phyloP scores from a whole-genome alignment of 106 monocot species.

The Triglochin maritima region DNA sequence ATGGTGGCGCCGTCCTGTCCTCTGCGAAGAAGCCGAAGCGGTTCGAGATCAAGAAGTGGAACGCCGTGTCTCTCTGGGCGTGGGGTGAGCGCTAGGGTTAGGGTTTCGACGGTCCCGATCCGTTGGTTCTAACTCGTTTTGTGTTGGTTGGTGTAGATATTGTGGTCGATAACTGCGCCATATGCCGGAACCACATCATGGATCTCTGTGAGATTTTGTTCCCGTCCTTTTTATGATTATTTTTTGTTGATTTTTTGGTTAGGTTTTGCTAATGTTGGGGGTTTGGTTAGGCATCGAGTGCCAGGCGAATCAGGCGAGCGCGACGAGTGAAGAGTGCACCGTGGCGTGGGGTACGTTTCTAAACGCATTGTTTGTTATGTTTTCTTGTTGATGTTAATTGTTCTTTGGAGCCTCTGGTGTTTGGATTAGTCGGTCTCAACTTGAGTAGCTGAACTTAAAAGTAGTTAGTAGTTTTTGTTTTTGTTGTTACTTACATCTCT shows the following conservation, averaged over 20 bases:
- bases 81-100: constrained; percentile 47
- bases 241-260: constrained; percentile 5
- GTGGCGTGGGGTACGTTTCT: constrained; percentile 74
- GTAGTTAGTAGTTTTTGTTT: not conserved
- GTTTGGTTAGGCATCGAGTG: constrained; percentile 65
- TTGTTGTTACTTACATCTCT: not conserved
- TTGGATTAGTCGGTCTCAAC: not conserved
- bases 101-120: not conserved
- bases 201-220: constrained; percentile 58
- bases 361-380: not conserved
- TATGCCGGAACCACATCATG: constrained; percentile 94
- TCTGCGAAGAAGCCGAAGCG: constrained; percentile 51
- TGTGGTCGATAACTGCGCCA: constrained; percentile 84
- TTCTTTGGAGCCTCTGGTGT: not conserved
- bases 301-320: constrained; percentile 79
- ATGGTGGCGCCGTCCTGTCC: constrained; percentile 2
- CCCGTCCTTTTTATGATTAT: not conserved
- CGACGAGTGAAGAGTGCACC: constrained; percentile 85
- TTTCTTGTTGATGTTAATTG: constrained; percentile 1
- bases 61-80: constrained; percentile 87
- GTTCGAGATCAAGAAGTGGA: constrained; percentile 98
- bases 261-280: not conserved
- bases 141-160: constrained; percentile 17
- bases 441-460: no score
- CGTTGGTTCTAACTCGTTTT: not conserved